Base-by-base conservation (phyloP, 2,329 filamentous ascomycete species). In the Colletotrichum orbiculare region DNA sequence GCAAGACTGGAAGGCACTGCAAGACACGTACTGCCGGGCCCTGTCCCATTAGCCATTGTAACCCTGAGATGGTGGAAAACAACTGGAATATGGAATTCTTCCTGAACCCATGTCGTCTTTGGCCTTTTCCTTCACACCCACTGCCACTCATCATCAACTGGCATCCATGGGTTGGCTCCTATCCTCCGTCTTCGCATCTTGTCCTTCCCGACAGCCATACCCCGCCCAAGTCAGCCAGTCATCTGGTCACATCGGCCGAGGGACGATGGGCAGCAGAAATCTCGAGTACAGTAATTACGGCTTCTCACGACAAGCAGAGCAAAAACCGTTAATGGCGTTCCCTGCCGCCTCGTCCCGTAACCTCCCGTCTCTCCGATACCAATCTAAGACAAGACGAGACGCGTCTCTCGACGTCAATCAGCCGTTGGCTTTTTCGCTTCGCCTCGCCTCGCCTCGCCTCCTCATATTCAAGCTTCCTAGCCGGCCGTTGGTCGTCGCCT, bases 361-460 rank as follows among this genome's bases (percentile, higher is more conserved):
- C 15, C 43, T 39, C 33, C 39, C 41, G 9, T 39, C 53, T 34
- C 47, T 46, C 37, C 53, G 38, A 56, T 43, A 45, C n/a, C 55
- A 45, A 48, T 45, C 61, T 45, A 54, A 55, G 61, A 61, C 61
- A 50, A 64, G 49, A 54, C 38, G 57, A 64, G 50, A 54, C 56
- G 49, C 48, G 42, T 48, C 34, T 47, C 41, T 57, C 54, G 47
- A 53, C 54, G 17, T 48, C 43, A 25, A 6, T 43, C 34, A 12
- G 35, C 47, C n/a, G 38, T 41, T 41, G n/a, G 13, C 17, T 34
- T n/a, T 2, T 17, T 17, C 17, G 17, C 17, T 17, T 17, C 17
- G 17, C 17, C 17, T 17, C 17, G 17, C 17, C 17, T 55, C 41
- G 15, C 11, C 25, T 50, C 48, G 13, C 42, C 48, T 46, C 8